Percentiles rank a stretch among this genome's conserved stretches.
Evolutionary conservation across 2,329 filamentous ascomycete genomes (phyloP).

Genomic region (Calonectria pseudoreteaudii): DNA sequence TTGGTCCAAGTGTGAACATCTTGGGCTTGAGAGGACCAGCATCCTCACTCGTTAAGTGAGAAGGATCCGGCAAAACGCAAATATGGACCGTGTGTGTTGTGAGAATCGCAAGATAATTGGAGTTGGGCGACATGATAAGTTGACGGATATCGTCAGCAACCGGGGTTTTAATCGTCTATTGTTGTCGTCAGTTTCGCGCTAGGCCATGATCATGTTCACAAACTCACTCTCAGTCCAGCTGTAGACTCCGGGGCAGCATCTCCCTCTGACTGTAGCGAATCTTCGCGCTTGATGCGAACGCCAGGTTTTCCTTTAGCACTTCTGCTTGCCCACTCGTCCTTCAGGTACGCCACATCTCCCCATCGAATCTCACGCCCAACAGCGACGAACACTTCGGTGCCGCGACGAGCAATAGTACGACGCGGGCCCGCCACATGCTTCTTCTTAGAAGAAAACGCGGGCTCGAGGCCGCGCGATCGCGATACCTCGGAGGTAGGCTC

Average conservation of each 20-base stretch:
- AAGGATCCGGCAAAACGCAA: constrained; percentile 83
- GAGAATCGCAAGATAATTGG: constrained; percentile 84
- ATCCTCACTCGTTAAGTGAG: constrained; percentile 79
- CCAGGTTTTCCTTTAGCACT: constrained; percentile 46
- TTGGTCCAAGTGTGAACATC: constrained; percentile 92
- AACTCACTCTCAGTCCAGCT: constrained; percentile 50
- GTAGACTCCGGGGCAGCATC: constrained; percentile 43
- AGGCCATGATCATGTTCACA: neutral
- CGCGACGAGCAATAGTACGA: constrained; percentile 81
- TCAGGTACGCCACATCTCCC: constrained; percentile 85
- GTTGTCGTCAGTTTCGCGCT: neutral
- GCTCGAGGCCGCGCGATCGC: constrained; percentile 53
- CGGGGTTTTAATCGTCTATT: constrained; percentile 79
- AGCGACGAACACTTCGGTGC: constrained; percentile 89
- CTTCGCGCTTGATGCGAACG: constrained; percentile 61
- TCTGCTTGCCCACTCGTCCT: constrained; percentile 64
- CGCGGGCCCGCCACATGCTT: constrained; percentile 61
- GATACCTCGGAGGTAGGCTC: constrained; percentile 56
- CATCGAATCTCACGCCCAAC: constrained; percentile 92
- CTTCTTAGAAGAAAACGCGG: constrained; percentile 57
- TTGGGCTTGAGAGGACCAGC: constrained; percentile 79
- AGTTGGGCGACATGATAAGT: constrained; percentile 84
- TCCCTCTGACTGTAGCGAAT: constrained; percentile 52
- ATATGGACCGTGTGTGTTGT: constrained; percentile 92
- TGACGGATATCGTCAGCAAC: constrained; percentile 87